Conservation (phyloP, 2,329 filamentous ascomycete species). For the Aspergillus nomiae region DNA sequence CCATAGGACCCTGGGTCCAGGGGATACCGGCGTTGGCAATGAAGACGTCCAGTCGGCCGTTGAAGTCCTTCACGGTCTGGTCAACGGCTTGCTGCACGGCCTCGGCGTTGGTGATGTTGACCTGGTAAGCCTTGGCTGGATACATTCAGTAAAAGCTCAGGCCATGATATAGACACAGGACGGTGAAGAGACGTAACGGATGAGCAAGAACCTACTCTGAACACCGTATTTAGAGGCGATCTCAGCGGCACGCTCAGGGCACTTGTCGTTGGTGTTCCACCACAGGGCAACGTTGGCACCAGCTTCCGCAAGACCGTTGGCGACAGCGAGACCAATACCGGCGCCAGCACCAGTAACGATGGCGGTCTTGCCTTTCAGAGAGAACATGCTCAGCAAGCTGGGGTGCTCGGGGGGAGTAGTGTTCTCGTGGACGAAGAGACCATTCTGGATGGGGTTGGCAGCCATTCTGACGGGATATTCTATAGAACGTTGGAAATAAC, state of each 20-base stretch:
- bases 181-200: neutral
- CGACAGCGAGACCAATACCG: conserved; percentile 68
- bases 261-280: conserved; percentile 71
- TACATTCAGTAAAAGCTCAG: conserved; percentile 4
- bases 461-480: conserved; percentile 29
- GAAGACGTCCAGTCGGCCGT: conserved; percentile 74
- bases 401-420: conserved; percentile 49
- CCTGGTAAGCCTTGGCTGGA: conserved; percentile 53
- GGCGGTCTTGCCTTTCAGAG: conserved; percentile 68
- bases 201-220: conserved; percentile 45
- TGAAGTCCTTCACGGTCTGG: conserved; percentile 61
- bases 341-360: conserved; percentile 71
- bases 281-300: conserved; percentile 72
- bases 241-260: conserved; percentile 61
- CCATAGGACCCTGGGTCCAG: conserved; percentile 69
- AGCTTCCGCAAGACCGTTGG: conserved; percentile 66
- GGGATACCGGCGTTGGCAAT: conserved; percentile 77
- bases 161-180: neutral
- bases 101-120: conserved; percentile 47
- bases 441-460: conserved; percentile 44
- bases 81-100: conserved; percentile 46
- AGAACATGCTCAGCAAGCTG: conserved; percentile 66
- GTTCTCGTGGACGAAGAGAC: conserved; percentile 59
- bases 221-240: conserved; percentile 69
- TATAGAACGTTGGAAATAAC: neutral